A percentile compares a stretch with the other conserved stretches of the same genome.
These are phyloP conservation scores for Guillardia theta DNA, from an alignment of 78 protist species.

Conservation along the genomic window DNA sequence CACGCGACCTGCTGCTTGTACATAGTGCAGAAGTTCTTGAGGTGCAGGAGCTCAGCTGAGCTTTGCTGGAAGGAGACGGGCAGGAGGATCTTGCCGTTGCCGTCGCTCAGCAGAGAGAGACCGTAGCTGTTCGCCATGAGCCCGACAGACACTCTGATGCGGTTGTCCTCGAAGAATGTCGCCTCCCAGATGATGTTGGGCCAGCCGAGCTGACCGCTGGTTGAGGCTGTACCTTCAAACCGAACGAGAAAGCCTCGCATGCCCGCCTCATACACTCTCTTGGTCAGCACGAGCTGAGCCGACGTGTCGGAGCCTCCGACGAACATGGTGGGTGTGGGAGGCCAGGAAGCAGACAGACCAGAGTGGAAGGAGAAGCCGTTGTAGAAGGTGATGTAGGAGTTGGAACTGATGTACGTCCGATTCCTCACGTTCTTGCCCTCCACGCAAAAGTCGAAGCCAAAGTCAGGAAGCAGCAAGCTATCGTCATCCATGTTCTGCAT, in stretches of 20 bases:
- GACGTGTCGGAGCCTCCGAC: background rate
- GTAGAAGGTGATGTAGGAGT: background rate
- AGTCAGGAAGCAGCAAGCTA: background rate
- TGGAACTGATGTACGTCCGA: background rate
- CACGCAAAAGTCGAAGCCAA: background rate
- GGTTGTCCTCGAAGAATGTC: background rate
- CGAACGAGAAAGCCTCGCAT: background rate
- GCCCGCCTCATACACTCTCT: background rate
- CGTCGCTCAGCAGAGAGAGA: too few species aligned
- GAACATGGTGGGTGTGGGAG: background rate
- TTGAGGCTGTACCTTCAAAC: background rate
- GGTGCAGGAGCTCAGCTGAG: too few species aligned
- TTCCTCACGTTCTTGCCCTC: background rate
- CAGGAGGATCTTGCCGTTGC: too few species aligned
- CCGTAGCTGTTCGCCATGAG: too few species aligned
- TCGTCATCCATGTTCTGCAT: background rate
- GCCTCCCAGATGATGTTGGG: conserved; percentile 1
- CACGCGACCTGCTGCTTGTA: too few species aligned
- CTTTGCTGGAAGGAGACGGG: too few species aligned
- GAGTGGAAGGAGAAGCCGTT: background rate
- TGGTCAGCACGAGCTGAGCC: background rate
- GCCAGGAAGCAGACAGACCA: background rate
- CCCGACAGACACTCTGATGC: background rate
- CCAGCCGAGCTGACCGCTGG: background rate
- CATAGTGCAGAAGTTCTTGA: too few species aligned